Evolutionary conservation across 495 filamentous ascomycete genomes (phyloP).

Genomic region (Penicillium canariense): DNA sequence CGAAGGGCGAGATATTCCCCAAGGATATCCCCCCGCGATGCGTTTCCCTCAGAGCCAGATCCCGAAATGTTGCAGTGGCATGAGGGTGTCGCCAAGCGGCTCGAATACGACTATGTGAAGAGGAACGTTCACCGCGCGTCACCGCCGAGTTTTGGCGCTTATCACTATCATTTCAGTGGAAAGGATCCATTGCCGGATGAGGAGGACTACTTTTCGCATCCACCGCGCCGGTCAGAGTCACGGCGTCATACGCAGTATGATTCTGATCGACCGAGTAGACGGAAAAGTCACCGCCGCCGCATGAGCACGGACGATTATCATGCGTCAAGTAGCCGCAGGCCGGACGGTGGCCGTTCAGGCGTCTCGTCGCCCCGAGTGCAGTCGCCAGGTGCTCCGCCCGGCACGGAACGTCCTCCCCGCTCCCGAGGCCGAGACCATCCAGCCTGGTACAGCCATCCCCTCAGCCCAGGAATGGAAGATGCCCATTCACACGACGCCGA

Average conservation of each 20-base stretch:
- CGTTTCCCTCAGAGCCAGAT: slow-evolving; percentile 75
- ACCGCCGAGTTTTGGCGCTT: slow-evolving; percentile 33
- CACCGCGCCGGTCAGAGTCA: slow-evolving; percentile 15
- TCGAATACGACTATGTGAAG: slow-evolving; percentile 44
- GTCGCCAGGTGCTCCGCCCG: slow-evolving; percentile 29
- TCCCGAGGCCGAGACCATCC: slow-evolving; percentile 26
- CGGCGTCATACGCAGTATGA: slow-evolving; percentile 21
- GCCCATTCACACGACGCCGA: slow-evolving; percentile 22
- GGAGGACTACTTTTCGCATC: slow-evolving; percentile 27
- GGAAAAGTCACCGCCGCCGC: slow-evolving; percentile 23
- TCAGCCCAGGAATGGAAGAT: slow-evolving; percentile 24
- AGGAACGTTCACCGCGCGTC: slow-evolving; percentile 31
- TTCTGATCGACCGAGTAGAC: slow-evolving; percentile 17
- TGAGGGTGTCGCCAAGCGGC: slow-evolving; percentile 54
- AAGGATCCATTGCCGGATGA: slow-evolving; percentile 31
- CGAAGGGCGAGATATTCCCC: slow-evolving; percentile 75
- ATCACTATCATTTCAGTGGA: slow-evolving; percentile 34
- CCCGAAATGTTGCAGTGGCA: slow-evolving; percentile 81
- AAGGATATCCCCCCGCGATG: slow-evolving; percentile 68
- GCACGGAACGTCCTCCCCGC: slow-evolving; percentile 16
- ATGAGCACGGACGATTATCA: slow-evolving; percentile 33
- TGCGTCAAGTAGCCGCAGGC: slow-evolving; percentile 18
- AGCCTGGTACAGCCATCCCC: slow-evolving; percentile 17
- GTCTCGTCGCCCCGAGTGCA: slow-evolving; percentile 30
- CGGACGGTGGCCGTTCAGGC: slow-evolving; percentile 19